These are phyloP conservation scores for Prinsepia uniflora DNA, from an alignment of 306 rosid species.

Conservation along the genomic window DNA sequence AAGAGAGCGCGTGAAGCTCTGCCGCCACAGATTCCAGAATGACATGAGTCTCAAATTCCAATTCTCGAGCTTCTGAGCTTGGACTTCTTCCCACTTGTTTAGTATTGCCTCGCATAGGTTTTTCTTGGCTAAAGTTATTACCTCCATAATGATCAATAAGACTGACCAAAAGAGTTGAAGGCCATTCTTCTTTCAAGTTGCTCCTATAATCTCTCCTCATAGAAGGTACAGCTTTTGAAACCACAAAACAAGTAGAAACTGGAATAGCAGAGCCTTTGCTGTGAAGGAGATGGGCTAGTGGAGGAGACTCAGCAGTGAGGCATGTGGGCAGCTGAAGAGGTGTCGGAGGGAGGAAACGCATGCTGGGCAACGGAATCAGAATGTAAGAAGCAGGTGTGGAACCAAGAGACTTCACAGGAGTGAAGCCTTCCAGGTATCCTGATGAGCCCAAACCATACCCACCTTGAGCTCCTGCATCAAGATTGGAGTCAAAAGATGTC, in stretches of 20 bases:
- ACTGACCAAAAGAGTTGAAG: conserved; percentile 79
- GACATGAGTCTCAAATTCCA: conserved; percentile 71
- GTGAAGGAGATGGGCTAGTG: conserved; percentile 95
- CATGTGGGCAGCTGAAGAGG: conserved; percentile 93
- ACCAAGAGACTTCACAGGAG: conserved; percentile 98
- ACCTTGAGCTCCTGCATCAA: conserved; percentile 49
- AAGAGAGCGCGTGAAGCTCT: conserved; percentile 92
- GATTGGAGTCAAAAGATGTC: not conserved
- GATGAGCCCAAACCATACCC: conserved; percentile 36
- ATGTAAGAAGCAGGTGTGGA: conserved; percentile 71
- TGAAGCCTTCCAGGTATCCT: conserved; percentile 79
- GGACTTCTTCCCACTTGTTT: conserved; percentile 68
- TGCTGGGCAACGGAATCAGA: conserved; percentile 92
- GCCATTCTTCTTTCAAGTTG: conserved; percentile 91
- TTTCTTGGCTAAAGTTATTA: conserved; percentile 60
- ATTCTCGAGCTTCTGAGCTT: conserved; percentile 66
- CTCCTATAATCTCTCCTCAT: conserved; percentile 76
- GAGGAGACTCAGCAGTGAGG: conserved; percentile 98
- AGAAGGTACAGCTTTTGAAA: conserved; percentile 88
- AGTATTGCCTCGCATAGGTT: conserved; percentile 48
- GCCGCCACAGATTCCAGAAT: conserved; percentile 85
- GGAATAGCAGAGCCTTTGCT: conserved; percentile 98
- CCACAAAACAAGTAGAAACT: conserved; percentile 79
- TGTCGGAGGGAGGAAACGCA: conserved; percentile 89
- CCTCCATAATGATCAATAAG: conserved; percentile 90